A percentile compares a stretch with the other conserved stretches of the same genome.
phyloP scores from a whole-genome alignment of 2,329 filamentous ascomycete species.

The Thermothelomyces thermophilus region DNA sequence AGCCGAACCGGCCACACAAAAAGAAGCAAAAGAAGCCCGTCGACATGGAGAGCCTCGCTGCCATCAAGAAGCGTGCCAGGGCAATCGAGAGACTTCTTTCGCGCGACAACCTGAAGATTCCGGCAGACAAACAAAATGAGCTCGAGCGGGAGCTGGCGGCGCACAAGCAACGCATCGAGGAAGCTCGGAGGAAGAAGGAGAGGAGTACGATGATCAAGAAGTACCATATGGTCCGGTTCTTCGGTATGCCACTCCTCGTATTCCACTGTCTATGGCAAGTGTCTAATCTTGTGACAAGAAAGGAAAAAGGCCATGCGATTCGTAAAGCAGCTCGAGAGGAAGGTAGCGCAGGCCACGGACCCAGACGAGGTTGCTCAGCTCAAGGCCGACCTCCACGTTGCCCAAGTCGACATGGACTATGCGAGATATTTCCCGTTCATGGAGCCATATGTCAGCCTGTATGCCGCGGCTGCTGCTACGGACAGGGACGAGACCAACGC shows the following conservation, averaged over 20 bases:
- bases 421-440: slow-evolving; percentile 64
- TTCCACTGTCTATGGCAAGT: not conserved
- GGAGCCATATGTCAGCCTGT: slow-evolving; percentile 63
- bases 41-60: slow-evolving; percentile 46
- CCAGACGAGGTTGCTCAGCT: slow-evolving; percentile 46
- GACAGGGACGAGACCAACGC: slow-evolving; percentile 33
- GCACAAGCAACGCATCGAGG: slow-evolving; percentile 57
- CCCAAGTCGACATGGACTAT: slow-evolving; percentile 70
- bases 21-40: slow-evolving; percentile 35
- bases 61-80: slow-evolving; percentile 65
- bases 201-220: slow-evolving; percentile 65
- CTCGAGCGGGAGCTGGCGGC: slow-evolving; percentile 65
- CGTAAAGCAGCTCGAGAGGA: slow-evolving; percentile 57
- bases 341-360: slow-evolving; percentile 46
- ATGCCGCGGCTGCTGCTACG: slow-evolving; percentile 30
- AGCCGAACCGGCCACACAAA: slow-evolving; percentile 20
- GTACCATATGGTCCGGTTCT: slow-evolving; percentile 81
- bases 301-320: slow-evolving; percentile 65
- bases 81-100: slow-evolving; percentile 62
- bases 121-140: slow-evolving; percentile 60
- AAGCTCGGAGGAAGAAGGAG: slow-evolving; percentile 53
- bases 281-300: slow-evolving; percentile 38
- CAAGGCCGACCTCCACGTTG: slow-evolving; percentile 54
- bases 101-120: slow-evolving; percentile 50
- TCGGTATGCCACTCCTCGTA: slow-evolving; percentile 50